phyloP scores from a whole-genome alignment of 176 grass and related monocot genomes.

The Zea luxurians region DNA sequence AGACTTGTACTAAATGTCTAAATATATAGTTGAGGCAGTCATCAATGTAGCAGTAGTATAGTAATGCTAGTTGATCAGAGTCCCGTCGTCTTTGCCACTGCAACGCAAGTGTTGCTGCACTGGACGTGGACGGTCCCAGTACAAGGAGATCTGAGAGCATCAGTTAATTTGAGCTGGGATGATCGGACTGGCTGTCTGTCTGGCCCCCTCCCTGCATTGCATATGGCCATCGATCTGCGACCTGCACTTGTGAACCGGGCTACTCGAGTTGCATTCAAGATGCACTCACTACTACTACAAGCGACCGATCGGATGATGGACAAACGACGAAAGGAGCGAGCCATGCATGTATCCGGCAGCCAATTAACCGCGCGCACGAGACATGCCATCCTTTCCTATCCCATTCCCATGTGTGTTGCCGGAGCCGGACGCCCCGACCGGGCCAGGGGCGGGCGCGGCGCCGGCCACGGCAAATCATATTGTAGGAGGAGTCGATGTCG shows the following conservation, averaged over 20 bases:
- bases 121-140: no score
- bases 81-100: background rate
- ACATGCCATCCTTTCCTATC: background rate
- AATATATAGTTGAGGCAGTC: no score
- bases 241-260: background rate
- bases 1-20: no score
- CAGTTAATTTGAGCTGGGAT: constrained; percentile 20
- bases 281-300: background rate
- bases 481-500: no score
- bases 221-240: background rate
- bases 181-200: background rate
- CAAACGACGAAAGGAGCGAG: background rate
- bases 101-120: background rate
- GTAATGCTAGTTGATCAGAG: no score
- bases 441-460: no score
- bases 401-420: background rate
- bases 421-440: background rate
- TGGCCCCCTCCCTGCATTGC: background rate
- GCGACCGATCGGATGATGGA: background rate
- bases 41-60: no score
- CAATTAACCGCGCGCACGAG: background rate
- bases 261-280: constrained; percentile 6
- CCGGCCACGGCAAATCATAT: no score
- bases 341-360: background rate
- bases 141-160: background rate